Evolutionary conservation across 805 yeast genomes (phyloP).

Genomic region (Diddensiella santjacobensis): DNA sequence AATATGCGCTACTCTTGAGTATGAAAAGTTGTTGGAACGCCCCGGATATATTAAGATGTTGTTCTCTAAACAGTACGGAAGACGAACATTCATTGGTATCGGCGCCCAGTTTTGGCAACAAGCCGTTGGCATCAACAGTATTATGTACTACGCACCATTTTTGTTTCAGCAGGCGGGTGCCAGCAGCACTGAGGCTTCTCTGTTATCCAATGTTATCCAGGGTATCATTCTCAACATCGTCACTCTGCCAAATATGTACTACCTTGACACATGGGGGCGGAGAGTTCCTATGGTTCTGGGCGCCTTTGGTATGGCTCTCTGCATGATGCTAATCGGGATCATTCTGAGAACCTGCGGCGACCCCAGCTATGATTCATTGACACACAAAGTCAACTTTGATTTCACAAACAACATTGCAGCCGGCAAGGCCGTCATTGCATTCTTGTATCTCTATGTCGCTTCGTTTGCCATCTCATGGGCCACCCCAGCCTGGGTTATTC

Average conservation of each 20-base stretch:
- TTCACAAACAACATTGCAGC: constrained; percentile 16
- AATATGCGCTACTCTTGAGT: constrained; percentile 25
- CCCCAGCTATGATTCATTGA: constrained; percentile 21
- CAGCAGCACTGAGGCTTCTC: constrained; percentile 45
- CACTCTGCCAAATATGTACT: constrained; percentile 57
- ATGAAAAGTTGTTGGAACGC: constrained; percentile 31
- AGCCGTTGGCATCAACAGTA: constrained; percentile 63
- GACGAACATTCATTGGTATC: constrained; percentile 29
- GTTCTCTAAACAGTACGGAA: constrained; percentile 18
- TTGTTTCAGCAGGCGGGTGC: constrained; percentile 56
- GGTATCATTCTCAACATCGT: constrained; percentile 61
- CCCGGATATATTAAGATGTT: constrained; percentile 33
- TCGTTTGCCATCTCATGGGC: constrained; percentile 55
- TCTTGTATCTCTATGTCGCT: constrained; percentile 47
- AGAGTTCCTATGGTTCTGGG: constrained; percentile 17
- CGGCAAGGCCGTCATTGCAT: constrained; percentile 40
- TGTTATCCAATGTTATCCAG: constrained; percentile 63
- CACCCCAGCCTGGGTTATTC: constrained; percentile 65
- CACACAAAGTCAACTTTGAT: constrained; percentile 20
- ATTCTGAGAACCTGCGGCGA: constrained; percentile 21
- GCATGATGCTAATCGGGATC: constrained; percentile 55
- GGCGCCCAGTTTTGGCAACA: constrained; percentile 49
- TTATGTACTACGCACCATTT: constrained; percentile 60
- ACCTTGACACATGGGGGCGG: constrained; percentile 33
- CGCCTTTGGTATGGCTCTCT: constrained; percentile 15